phyloP scores from a whole-genome alignment of 169 alveolate genomes.

The Babesia microti region DNA sequence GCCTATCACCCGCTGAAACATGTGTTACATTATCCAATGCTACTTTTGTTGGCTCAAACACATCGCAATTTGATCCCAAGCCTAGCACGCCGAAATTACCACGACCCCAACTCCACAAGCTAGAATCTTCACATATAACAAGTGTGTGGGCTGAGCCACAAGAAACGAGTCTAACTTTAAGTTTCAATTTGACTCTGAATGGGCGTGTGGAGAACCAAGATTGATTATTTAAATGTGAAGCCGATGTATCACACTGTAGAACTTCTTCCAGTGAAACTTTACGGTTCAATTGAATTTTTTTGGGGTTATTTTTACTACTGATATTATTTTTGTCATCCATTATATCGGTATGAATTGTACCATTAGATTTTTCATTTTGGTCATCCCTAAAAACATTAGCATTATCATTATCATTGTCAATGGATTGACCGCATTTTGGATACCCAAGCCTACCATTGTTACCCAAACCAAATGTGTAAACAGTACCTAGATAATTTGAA shows the following conservation, averaged over 20 bases:
- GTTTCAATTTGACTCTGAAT: slow-evolving; percentile 39
- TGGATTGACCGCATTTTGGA: slow-evolving; percentile 6
- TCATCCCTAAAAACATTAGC: neutral
- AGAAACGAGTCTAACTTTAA: slow-evolving; percentile 42
- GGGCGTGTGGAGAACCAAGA: slow-evolving; percentile 70
- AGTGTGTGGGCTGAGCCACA: slow-evolving; percentile 71
- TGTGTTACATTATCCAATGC: slow-evolving; percentile 18
- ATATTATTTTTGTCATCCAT: slow-evolving; percentile 1
- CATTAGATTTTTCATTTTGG: slow-evolving; percentile 1
- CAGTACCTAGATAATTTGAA: slow-evolving; percentile 44
- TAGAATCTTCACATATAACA: slow-evolving; percentile 54
- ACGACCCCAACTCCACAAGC: slow-evolving; percentile 64
- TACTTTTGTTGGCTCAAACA: slow-evolving; percentile 51
- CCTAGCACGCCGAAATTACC: slow-evolving; percentile 71
- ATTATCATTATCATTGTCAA: slow-evolving; percentile 2
- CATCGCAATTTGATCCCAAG: slow-evolving; percentile 47
- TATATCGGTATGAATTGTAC: neutral
- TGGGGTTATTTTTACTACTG: neutral
- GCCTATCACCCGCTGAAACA: slow-evolving; percentile 54
- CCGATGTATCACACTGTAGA: neutral
- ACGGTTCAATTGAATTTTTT: slow-evolving; percentile 1
- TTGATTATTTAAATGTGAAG: slow-evolving; percentile 15
- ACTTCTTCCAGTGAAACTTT: slow-evolving; percentile 1
- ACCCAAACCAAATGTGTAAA: slow-evolving; percentile 65
- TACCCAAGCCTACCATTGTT: slow-evolving; percentile 63